phyloP scores from a whole-genome alignment of 2,329 filamentous ascomycete species.

The Neofusicoccum ribis region DNA sequence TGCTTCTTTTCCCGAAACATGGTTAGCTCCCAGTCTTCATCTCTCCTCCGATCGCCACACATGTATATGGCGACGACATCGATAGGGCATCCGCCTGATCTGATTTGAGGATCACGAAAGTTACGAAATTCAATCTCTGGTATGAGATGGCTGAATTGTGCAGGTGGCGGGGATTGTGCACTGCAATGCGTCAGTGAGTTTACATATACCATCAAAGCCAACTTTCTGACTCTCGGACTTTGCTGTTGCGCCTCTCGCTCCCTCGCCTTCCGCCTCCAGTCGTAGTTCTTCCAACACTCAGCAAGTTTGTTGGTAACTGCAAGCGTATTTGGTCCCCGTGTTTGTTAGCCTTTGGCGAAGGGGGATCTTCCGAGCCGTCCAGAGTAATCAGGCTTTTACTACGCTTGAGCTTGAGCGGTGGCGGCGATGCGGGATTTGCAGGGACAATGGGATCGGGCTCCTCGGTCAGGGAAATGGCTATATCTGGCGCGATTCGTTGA shows the following conservation, averaged over 20 bases:
- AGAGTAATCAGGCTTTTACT: neutral
- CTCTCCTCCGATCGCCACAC: neutral
- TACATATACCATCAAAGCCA: neutral
- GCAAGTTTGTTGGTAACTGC: neutral
- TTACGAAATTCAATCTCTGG: neutral
- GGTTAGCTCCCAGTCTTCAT: neutral
- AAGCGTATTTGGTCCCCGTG: neutral
- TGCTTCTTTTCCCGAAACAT: neutral
- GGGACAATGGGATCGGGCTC: neutral
- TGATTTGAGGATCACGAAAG: neutral
- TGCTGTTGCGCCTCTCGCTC: neutral
- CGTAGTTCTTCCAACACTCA: neutral
- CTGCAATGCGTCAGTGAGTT: neutral
- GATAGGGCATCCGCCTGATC: neutral
- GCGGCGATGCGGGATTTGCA: neutral
- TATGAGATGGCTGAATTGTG: neutral
- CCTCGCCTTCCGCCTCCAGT: neutral
- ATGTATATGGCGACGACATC: neutral
- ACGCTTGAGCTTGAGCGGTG: neutral
- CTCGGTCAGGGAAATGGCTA: neutral
- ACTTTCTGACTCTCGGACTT: neutral
- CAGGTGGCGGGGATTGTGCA: neutral
- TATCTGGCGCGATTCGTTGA: neutral
- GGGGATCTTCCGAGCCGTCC: neutral
- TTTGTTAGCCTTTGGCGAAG: neutral